Evolutionary conservation across 768 basidiomycete genomes (phyloP).

Genomic region (Strobilomyces dryophilus): DNA sequence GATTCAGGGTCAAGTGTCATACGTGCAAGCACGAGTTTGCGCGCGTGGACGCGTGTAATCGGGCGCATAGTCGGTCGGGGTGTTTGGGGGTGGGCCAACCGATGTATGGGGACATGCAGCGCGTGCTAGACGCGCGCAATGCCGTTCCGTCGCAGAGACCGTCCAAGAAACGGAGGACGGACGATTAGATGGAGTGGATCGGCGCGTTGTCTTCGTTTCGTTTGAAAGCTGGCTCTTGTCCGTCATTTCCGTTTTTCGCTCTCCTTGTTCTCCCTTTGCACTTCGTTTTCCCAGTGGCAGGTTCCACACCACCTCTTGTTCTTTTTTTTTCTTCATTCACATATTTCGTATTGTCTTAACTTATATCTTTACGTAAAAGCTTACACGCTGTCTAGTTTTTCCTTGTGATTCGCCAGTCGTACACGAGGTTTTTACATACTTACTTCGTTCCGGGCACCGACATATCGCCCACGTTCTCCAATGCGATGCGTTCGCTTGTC

Average conservation of each 20-base stretch:
- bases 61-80: slow-evolving; percentile 30
- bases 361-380: slow-evolving; percentile 17
- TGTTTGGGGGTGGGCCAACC: slow-evolving; percentile 28
- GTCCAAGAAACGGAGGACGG: slow-evolving; percentile 30
- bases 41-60: slow-evolving; percentile 32
- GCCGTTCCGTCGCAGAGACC: slow-evolving; percentile 18
- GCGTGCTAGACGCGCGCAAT: slow-evolving; percentile 27
- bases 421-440: neutral
- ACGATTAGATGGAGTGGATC: slow-evolving; percentile 11
- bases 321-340: neutral
- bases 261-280: neutral
- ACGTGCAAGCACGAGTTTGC: slow-evolving; percentile 32
- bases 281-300: neutral
- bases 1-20: slow-evolving; percentile 28
- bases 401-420: neutral
- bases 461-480: neutral
- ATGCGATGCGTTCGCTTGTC: neutral
- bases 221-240: neutral
- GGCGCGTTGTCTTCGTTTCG: neutral
- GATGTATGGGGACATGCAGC: slow-evolving; percentile 28
- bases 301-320: neutral
- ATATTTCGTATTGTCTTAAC: slow-evolving; percentile 2
- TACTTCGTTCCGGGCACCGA: neutral
- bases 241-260: neutral
- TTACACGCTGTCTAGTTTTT: neutral